Conservation (phyloP, 2,329 filamentous ascomycete genomes). For the Alternaria sp. region DNA sequence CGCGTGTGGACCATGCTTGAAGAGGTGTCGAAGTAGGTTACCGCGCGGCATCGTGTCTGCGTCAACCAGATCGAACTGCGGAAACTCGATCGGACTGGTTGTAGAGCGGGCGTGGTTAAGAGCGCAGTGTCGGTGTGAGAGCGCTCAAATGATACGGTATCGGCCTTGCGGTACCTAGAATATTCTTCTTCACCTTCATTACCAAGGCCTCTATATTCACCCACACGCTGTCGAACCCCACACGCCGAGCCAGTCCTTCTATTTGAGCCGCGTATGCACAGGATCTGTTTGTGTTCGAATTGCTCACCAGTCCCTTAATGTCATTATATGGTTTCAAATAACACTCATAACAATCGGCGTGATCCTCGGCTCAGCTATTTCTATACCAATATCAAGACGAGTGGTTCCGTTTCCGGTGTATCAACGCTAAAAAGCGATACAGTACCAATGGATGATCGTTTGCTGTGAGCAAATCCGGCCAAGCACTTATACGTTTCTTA, state of each 20-base stretch:
- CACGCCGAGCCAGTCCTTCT: neutral
- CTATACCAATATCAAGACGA: neutral
- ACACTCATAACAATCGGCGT: neutral
- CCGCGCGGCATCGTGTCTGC: slow-evolving; percentile 9
- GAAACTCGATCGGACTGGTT: neutral
- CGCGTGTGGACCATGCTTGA: slow-evolving; percentile 17
- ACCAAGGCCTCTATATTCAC: neutral
- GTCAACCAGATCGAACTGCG: neutral
- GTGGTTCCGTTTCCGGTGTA: neutral
- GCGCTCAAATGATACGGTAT: neutral
- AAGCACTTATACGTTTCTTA: too few species aligned
- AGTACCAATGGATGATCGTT: too few species aligned
- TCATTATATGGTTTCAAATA: neutral
- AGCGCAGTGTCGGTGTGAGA: neutral
- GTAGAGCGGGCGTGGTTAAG: neutral
- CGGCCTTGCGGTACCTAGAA: neutral
- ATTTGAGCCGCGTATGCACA: neutral
- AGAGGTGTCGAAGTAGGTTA: slow-evolving; percentile 25
- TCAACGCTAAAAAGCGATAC: neutral
- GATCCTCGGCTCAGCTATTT: neutral
- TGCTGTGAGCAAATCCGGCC: neutral
- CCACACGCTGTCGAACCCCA: neutral
- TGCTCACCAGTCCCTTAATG: neutral
- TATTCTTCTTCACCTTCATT: neutral
- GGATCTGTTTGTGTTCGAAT: neutral